Conservation (phyloP, 352 stramenopile species). For the Phytophthora pini region DNA sequence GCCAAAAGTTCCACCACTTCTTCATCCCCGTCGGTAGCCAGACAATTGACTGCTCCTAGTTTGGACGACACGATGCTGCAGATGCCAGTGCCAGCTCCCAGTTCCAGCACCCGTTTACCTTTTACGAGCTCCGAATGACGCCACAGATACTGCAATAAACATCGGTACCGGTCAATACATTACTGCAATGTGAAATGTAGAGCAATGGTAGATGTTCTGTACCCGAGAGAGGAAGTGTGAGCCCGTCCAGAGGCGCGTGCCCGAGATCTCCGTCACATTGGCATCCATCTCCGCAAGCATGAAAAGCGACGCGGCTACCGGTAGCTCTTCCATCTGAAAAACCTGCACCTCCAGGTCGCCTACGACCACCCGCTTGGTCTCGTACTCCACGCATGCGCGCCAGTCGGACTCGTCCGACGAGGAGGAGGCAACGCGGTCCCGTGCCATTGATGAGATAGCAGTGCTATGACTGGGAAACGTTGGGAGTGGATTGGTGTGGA, state of each 20-base stretch:
- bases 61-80: conserved; percentile 73
- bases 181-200: conserved; percentile 6
- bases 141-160: conserved; percentile 51
- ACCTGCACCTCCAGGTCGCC: conserved; percentile 53
- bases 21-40: conserved; percentile 74
- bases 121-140: conserved; percentile 49
- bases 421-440: conserved; percentile 21
- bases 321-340: conserved; percentile 68
- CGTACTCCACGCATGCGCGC: conserved; percentile 62
- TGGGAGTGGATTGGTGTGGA: no score
- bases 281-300: conserved; percentile 71
- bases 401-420: conserved; percentile 55
- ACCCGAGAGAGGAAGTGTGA: conserved; percentile 67
- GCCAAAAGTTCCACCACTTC: conserved; percentile 58
- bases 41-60: conserved; percentile 49
- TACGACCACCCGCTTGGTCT: conserved; percentile 53
- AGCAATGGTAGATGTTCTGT: background rate
- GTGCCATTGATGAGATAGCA: background rate
- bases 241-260: conserved; percentile 78
- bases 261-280: conserved; percentile 76
- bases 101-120: conserved; percentile 63
- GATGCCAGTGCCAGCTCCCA: conserved; percentile 76
- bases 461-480: no score
- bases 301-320: conserved; percentile 58
- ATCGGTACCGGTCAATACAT: conserved; percentile 3